These are phyloP conservation scores for Hypoxylon sp. DNA, from an alignment of 2,329 filamentous ascomycete genomes.

Conservation along the genomic window DNA sequence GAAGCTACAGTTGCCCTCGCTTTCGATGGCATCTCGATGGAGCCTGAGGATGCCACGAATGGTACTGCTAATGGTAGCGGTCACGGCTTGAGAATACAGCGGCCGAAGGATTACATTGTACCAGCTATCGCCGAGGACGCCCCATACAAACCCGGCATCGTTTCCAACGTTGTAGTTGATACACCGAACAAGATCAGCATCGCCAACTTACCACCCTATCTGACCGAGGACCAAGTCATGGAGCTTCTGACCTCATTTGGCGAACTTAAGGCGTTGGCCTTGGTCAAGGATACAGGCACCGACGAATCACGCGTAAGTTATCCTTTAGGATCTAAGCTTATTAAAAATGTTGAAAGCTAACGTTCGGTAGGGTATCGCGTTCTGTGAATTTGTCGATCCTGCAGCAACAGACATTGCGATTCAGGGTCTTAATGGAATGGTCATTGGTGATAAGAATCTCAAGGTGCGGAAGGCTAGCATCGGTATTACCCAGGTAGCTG, in stretches of 20 bases:
- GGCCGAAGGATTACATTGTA: slow-evolving; percentile 98
- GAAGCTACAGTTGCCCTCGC: slow-evolving; percentile 94
- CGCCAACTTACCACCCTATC: slow-evolving; percentile 87
- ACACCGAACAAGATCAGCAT: slow-evolving; percentile 96
- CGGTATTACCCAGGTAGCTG: slow-evolving; percentile 91
- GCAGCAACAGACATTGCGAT: slow-evolving; percentile 85
- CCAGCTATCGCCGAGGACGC: slow-evolving; percentile 82
- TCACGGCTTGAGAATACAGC: slow-evolving; percentile 79
- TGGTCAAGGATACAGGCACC: slow-evolving; percentile 88
- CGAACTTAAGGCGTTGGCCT: slow-evolving; percentile 89
- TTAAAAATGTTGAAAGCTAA: slow-evolving; percentile 49
- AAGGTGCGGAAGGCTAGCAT: slow-evolving; percentile 92
- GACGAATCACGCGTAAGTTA: slow-evolving; percentile 86
- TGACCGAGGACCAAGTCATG: slow-evolving; percentile 91
- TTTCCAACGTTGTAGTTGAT: slow-evolving; percentile 87
- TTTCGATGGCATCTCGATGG: slow-evolving; percentile 91
- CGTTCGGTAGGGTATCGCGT: slow-evolving; percentile 83
- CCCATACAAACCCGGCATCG: slow-evolving; percentile 80
- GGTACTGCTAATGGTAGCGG: slow-evolving; percentile 65
- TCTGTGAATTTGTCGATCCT: slow-evolving; percentile 92
- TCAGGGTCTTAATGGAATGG: slow-evolving; percentile 92
- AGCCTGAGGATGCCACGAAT: slow-evolving; percentile 74
- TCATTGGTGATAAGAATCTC: slow-evolving; percentile 87
- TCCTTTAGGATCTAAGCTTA: slow-evolving; percentile 6
- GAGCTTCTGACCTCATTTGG: slow-evolving; percentile 94